phyloP scores from a whole-genome alignment of 1,284 basidiomycete species.

The Leccinum griseonigrum region DNA sequence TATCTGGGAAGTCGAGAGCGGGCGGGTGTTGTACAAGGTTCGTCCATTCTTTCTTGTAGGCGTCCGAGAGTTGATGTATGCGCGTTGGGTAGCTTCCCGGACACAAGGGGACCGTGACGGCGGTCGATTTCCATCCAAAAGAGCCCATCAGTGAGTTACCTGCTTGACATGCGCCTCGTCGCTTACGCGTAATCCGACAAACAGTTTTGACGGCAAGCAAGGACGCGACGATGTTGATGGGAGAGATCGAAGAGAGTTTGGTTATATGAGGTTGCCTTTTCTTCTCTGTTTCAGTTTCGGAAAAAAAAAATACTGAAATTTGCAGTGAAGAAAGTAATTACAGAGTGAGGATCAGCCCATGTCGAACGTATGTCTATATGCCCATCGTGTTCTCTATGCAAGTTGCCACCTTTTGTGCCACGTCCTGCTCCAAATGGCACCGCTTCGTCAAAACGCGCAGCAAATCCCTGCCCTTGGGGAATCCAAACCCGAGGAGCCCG shows the following conservation, averaged over 20 bases:
- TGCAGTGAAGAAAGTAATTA: background rate
- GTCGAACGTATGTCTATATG: conserved; percentile 1
- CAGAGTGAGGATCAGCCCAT: background rate
- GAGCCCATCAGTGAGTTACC: conserved; percentile 82
- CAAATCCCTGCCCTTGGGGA: conserved; percentile 21
- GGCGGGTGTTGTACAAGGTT: conserved; percentile 83
- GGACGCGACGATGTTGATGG: conserved; percentile 85
- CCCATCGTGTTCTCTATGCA: conserved; percentile 17
- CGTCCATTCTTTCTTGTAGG: conserved; percentile 15
- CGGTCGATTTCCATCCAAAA: conserved; percentile 88
- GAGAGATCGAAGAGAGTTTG: conserved; percentile 70
- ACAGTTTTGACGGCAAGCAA: conserved; percentile 84
- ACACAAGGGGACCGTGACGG: conserved; percentile 90
- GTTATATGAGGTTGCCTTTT: conserved; percentile 14
- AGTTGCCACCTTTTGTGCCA: conserved; percentile 23
- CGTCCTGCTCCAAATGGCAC: conserved; percentile 23
- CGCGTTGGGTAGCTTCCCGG: conserved; percentile 69
- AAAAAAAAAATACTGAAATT: background rate
- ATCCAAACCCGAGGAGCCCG: conserved; percentile 9
- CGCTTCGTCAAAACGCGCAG: conserved; percentile 23
- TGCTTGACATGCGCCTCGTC: background rate
- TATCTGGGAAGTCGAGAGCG: conserved; percentile 91
- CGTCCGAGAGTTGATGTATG: background rate
- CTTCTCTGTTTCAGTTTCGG: background rate
- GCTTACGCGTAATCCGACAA: conserved; percentile 3